Conservation (phyloP, 108 stramenopile genomes). For the Halocafeteria seosinensis region DNA sequence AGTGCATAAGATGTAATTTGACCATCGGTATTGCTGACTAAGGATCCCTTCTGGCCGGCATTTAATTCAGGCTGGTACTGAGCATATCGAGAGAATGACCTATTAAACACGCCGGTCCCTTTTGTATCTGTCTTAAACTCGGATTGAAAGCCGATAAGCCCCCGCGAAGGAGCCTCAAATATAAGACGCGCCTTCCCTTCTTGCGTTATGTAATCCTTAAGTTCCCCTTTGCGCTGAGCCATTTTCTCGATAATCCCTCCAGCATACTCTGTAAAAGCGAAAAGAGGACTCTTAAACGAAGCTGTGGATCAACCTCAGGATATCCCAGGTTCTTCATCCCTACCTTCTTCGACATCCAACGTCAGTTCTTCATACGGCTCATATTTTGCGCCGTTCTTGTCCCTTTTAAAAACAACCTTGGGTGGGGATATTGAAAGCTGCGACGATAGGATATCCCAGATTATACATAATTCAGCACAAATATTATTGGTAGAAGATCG, state of each 20-base stretch:
- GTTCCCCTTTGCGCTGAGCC: neutral
- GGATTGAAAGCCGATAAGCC: slow-evolving; percentile 83
- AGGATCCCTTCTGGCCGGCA: slow-evolving; percentile 68
- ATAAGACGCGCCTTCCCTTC: slow-evolving; percentile 62
- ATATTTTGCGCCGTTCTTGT: slow-evolving; percentile 62
- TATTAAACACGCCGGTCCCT: slow-evolving; percentile 85
- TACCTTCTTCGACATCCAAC: slow-evolving; percentile 49
- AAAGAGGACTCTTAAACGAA: no score
- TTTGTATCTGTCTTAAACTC: slow-evolving; percentile 70
- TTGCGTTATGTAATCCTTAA: neutral
- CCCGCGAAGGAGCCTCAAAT: slow-evolving; percentile 89
- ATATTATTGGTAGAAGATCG: no score
- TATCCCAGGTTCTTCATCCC: no score
- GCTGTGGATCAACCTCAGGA: no score
- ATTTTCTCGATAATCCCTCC: neutral
- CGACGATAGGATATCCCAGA: no score
- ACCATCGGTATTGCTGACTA: slow-evolving; percentile 80
- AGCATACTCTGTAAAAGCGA: no score
- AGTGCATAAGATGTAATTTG: slow-evolving; percentile 67
- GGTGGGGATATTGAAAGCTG: slow-evolving; percentile 97
- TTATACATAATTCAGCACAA: no score
- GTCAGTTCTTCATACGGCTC: slow-evolving; percentile 91
- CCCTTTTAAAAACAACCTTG: slow-evolving; percentile 64
- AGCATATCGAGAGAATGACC: slow-evolving; percentile 76
- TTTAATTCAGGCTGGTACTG: slow-evolving; percentile 65